Base-by-base conservation (phyloP, 768 basidiomycete species). In the Gymnopilus junonius region DNA sequence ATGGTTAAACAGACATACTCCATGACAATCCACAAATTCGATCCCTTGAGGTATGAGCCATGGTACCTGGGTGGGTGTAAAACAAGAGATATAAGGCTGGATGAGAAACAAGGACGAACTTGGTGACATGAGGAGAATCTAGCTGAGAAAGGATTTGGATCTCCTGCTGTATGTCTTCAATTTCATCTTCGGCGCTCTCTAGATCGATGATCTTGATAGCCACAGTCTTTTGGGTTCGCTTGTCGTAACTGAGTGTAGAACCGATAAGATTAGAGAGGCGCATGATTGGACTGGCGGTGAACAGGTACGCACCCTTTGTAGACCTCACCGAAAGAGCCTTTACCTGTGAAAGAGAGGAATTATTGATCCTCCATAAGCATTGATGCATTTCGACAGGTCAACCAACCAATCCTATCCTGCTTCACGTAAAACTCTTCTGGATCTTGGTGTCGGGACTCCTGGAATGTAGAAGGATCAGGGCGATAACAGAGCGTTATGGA, bases 161-260 rank as follows among this genome's bases (percentile, higher is more conserved):
- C 77, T 99, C 97, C 75, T 97, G 94, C 71, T 99, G 95, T 63
- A 99, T 99, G 79, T 99, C 97, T 75, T 99, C 97, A 73, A 99
- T 98, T 81, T 99, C 97, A 73, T 99, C 97, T 77, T 99, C 97
- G 55, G 97, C 97, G 73, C 93, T 95, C 78, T 99, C 97, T 32
- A 99, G 87, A 81, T 99, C 96, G 75, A 99, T 99, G 70, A 99
- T 97, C 89, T 96, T 99, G 83, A 99, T 99, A 46, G 97, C 97
- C 25, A 99, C 97, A 0, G 97, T 95, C 81, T 91, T 92, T 76
- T 95, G 93, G 25, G 96, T 97, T 62, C 94, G 86, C 74, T 94
- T 94, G 79, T 99, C 96, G 71, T 93, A 98, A 61, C 96, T 97
- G 68, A 14, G 63, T 35, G 40, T 53, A 31, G 57, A 62, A 31